Evolutionary conservation across 2,329 filamentous ascomycete species (phyloP).

Genomic region (Coniella vitis): DNA sequence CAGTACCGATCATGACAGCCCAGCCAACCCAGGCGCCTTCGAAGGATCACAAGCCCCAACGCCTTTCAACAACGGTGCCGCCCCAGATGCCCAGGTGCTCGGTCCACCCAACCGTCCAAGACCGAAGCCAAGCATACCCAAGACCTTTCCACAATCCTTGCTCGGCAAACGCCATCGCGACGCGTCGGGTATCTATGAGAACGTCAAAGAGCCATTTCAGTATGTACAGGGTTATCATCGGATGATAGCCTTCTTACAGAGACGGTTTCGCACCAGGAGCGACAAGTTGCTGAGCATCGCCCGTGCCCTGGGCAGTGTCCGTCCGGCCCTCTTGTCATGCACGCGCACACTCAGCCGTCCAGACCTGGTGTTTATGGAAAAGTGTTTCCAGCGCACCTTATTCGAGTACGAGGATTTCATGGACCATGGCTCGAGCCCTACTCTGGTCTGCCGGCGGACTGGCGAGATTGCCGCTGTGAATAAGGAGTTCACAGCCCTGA

Average conservation of each 20-base stretch:
- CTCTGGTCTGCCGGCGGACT: slow-evolving; percentile 83
- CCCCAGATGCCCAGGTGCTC: slow-evolving; percentile 12
- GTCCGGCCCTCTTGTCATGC: slow-evolving; percentile 87
- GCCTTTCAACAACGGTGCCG: slow-evolving; percentile 22
- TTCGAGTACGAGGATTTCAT: slow-evolving; percentile 93
- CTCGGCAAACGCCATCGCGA: slow-evolving; percentile 59
- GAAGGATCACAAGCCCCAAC: slow-evolving; percentile 47
- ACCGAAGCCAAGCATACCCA: slow-evolving; percentile 36
- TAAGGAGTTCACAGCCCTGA: slow-evolving; percentile 93
- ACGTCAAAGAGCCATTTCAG: slow-evolving; percentile 83
- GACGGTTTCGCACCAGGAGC: slow-evolving; percentile 58
- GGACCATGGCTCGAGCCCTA: slow-evolving; percentile 80
- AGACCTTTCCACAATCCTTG: slow-evolving; percentile 40
- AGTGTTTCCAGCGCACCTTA: slow-evolving; percentile 86
- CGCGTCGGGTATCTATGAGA: slow-evolving; percentile 80
- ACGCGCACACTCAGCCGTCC: slow-evolving; percentile 82
- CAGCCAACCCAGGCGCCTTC: slow-evolving; percentile 44
- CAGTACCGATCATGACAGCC: slow-evolving; percentile 58
- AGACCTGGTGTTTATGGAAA: slow-evolving; percentile 96
- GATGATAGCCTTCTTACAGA: slow-evolving; percentile 71
- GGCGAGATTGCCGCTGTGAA: slow-evolving; percentile 93
- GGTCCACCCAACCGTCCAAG: slow-evolving; percentile 34
- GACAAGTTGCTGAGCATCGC: slow-evolving; percentile 77
- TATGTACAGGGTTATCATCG: slow-evolving; percentile 89
- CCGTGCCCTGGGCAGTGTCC: slow-evolving; percentile 79